A percentile compares a stretch with the other conserved stretches of the same genome.
Evolutionary conservation across 2,329 filamentous ascomycete species (phyloP).

Genomic region (Penicillium verrucosum): DNA sequence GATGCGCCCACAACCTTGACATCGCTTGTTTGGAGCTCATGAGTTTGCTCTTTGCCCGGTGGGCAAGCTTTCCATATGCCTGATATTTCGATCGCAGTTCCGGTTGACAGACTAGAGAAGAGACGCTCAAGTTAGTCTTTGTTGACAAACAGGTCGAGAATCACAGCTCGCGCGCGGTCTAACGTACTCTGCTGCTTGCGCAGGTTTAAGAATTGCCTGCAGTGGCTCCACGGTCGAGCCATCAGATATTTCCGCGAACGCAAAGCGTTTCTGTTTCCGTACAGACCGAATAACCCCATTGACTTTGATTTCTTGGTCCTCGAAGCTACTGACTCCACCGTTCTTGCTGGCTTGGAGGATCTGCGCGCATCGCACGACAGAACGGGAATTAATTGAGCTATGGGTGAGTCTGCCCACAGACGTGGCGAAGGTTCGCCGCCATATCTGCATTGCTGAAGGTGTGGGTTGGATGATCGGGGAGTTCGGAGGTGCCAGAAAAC

Average conservation of each 20-base stretch:
- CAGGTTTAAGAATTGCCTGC: conserved; percentile 74
- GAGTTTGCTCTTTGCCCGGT: conserved; percentile 63
- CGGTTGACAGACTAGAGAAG: conserved; percentile 67
- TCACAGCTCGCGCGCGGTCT: not conserved
- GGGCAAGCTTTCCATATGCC: conserved; percentile 74
- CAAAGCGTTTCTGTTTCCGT: conserved; percentile 76
- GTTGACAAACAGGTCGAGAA: not conserved
- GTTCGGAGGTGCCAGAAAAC: conserved; percentile 15
- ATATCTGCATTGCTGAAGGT: conserved; percentile 38
- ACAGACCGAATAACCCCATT: conserved; percentile 81
- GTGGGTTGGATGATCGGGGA: conserved; percentile 9
- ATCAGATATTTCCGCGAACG: conserved; percentile 83
- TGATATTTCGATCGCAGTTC: conserved; percentile 71
- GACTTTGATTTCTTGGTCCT: conserved; percentile 53
- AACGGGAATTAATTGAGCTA: conserved; percentile 16
- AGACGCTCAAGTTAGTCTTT: conserved; percentile 23
- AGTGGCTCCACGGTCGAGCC: conserved; percentile 76
- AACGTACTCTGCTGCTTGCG: conserved; percentile 68
- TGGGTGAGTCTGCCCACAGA: conserved; percentile 34
- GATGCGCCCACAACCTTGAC: conserved; percentile 72
- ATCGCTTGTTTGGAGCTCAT: conserved; percentile 73
- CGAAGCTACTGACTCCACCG: conserved; percentile 27
- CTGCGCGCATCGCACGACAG: conserved; percentile 38
- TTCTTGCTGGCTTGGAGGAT: conserved; percentile 34
- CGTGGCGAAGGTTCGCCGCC: conserved; percentile 40